Evolutionary conservation across 495 filamentous ascomycete species (phyloP), one percentile per base, ranked within the genome.

Genomic region (Aspergillus egyptiacus): DNA sequence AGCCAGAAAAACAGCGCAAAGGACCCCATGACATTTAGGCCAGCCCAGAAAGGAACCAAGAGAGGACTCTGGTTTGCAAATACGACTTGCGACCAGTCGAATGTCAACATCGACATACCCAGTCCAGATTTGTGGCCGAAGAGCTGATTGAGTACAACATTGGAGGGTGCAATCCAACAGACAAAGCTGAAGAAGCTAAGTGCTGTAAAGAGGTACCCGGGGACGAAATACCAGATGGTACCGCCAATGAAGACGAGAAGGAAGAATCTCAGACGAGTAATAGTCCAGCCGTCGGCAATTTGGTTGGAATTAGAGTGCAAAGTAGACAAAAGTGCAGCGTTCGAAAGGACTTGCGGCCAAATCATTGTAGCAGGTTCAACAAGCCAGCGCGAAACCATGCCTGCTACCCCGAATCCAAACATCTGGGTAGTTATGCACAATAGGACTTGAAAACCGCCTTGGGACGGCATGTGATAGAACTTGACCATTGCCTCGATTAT

Each of bases 21-120:
- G 1, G 89, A 89, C 19, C 83, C 84, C 41, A 95, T 82, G 18
- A 95, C 88, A 62, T 95, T 95, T 54, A 89, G 72, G 1, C 89
- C 87, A 5, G 91, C 90, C 90, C 90, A 95, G 59, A 91, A 95
- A 0, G 90, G 90, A 0, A 86, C 89, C 18, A 95, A 68, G 0
- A 96, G 73, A 0, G 90, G 90, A 23, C 86, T 93, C 10, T 87
- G 86, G 51, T 91, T 94, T 56, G 69, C 68, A 46, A 90, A 95
- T 7, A 91, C 88, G 33, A 96, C 83, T 66, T 95, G 91, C 0
- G 86, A 81, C 90, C 90, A 96, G 67, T 96, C 90, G 51, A 96
- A 95, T 0, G 90, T 95, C 57, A 96, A 57, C 3, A 91, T 81
- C 41, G 93, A 91, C 50, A 96, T 73, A 2, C 89, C 89, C 17